Percentiles rank a stretch among this genome's conserved stretches.
phyloP scores from a whole-genome alignment of 805 yeast species.

The Starmerella powellii region DNA sequence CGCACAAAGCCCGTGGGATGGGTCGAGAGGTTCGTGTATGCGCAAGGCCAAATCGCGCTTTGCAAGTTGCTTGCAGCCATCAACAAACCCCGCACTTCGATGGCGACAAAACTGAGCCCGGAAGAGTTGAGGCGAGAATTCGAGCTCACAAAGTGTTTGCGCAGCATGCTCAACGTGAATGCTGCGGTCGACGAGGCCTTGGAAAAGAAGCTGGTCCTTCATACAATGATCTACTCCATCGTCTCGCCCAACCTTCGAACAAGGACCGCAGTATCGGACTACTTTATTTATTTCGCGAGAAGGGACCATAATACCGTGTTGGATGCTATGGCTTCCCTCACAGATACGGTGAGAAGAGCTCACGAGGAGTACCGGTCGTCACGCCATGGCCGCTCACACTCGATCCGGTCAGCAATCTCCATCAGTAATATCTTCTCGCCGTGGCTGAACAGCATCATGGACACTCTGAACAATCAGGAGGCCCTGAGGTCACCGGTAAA shows the following conservation, averaged over 20 bases:
- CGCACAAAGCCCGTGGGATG: constrained; percentile 80
- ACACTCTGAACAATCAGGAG: constrained; percentile 73
- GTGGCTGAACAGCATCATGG: constrained; percentile 58
- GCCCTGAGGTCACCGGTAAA: constrained; percentile 85
- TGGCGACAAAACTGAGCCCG: constrained; percentile 26
- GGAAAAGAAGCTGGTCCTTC: constrained; percentile 36
- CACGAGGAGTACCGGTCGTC: background rate
- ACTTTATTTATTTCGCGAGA: constrained; percentile 44
- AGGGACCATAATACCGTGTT: constrained; percentile 47
- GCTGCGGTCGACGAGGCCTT: constrained; percentile 49
- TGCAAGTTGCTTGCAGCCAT: constrained; percentile 53
- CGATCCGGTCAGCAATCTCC: background rate
- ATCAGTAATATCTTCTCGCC: constrained; percentile 44
- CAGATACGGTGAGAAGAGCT: constrained; percentile 1
- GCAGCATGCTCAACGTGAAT: constrained; percentile 54
- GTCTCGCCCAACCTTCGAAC: constrained; percentile 65
- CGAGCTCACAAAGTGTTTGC: constrained; percentile 63
- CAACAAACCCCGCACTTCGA: constrained; percentile 24
- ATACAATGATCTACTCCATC: constrained; percentile 58
- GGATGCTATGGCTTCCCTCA: constrained; percentile 35
- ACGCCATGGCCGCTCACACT: background rate
- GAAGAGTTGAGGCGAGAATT: constrained; percentile 56
- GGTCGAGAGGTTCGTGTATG: constrained; percentile 60
- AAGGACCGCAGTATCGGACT: constrained; percentile 67
- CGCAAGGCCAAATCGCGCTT: constrained; percentile 72